These are phyloP conservation scores for Cicer chorassanicum DNA, from an alignment of 306 rosid genomes.

Conservation along the genomic window DNA sequence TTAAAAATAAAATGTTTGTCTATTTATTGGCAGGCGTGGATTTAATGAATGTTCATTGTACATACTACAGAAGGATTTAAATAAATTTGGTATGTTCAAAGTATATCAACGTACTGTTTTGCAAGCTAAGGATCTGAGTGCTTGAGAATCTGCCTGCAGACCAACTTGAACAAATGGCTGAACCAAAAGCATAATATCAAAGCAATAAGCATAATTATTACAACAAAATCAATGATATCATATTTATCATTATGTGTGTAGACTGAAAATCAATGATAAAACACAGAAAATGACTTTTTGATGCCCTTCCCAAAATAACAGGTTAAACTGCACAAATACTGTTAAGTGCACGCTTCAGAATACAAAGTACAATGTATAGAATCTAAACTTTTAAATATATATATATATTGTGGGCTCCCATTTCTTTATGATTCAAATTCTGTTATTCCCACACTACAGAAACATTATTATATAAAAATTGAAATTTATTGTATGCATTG, in stretches of 20 bases:
- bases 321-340: slow-evolving; percentile 6
- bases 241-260: slow-evolving; percentile 5
- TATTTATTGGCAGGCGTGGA: not conserved
- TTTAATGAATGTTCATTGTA: slow-evolving; percentile 17
- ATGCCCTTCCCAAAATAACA: slow-evolving; percentile 6
- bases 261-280: slow-evolving; percentile 21
- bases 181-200: slow-evolving; percentile 39
- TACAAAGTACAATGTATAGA: not conserved
- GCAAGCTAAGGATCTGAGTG: slow-evolving; percentile 81
- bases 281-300: slow-evolving; percentile 23
- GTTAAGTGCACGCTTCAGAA: slow-evolving; percentile 6
- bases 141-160: slow-evolving; percentile 78
- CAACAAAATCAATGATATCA: slow-evolving; percentile 7
- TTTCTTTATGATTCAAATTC: no score
- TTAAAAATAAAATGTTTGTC: slow-evolving; percentile 3
- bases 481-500: slow-evolving; percentile 4
- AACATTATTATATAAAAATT: not conserved
- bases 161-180: slow-evolving; percentile 91
- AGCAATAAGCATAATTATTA: slow-evolving; percentile 42
- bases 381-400: not conserved
- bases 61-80: slow-evolving; percentile 20
- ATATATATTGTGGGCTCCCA: no score
- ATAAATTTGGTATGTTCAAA: slow-evolving; percentile 22
- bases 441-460: not conserved
- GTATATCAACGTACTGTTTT: slow-evolving; percentile 64